phyloP scores from a whole-genome alignment of 257 asterid species.

The Nemophila menziesii region DNA sequence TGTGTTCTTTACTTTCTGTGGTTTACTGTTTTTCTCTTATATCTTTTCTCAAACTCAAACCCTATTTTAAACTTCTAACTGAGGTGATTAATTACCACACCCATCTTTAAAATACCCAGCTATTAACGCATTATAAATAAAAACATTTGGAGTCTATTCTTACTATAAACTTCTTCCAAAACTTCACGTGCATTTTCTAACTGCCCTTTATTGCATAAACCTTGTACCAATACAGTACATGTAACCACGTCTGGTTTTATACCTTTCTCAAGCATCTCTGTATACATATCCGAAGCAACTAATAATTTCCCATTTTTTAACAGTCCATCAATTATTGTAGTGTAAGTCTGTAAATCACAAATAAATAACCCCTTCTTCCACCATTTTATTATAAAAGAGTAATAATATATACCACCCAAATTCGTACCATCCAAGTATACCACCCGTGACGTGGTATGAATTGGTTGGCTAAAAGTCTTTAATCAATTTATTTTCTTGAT shows the following conservation, averaged over 20 bases:
- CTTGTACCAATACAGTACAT: slow-evolving; percentile 53
- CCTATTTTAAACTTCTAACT: too few relatives aligned
- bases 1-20: too few relatives aligned
- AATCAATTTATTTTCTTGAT: too few relatives aligned
- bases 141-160: slow-evolving; percentile 40
- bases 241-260: slow-evolving; percentile 53
- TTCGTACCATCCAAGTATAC: too few relatives aligned
- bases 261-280: slow-evolving; percentile 59
- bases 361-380: slow-evolving; percentile 33
- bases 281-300: slow-evolving; percentile 46
- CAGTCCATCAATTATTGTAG: slow-evolving; percentile 68
- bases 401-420: too few relatives aligned
- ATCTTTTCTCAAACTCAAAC: too few relatives aligned
- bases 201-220: slow-evolving; percentile 61
- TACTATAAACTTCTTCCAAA: slow-evolving; percentile 51
- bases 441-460: too few relatives aligned
- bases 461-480: too few relatives aligned
- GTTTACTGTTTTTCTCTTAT: too few relatives aligned
- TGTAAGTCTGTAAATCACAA: slow-evolving; percentile 62
- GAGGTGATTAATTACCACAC: too few relatives aligned
- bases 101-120: slow-evolving; percentile 67
- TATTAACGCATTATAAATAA: slow-evolving; percentile 50
- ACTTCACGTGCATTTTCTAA: slow-evolving; percentile 48
- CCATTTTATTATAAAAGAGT: slow-evolving; percentile 44
- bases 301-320: slow-evolving; percentile 44